Evolutionary conservation across 495 filamentous ascomycete species (phyloP), one percentile per base, ranked within the genome.

Genomic region (Daldinia vernicosa): DNA sequence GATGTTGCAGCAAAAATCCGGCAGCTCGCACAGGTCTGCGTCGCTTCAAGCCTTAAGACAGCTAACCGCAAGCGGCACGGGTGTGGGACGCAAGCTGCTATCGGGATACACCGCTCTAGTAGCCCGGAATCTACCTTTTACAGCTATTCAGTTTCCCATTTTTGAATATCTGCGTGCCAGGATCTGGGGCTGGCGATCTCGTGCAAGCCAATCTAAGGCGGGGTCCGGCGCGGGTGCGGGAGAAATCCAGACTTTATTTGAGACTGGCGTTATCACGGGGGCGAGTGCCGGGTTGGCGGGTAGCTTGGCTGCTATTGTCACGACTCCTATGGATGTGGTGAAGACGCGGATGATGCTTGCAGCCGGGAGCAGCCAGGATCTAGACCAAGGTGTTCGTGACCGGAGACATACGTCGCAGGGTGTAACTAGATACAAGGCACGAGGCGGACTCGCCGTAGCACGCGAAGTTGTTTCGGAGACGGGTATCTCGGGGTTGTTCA

Each of bases 81-180:
- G 78, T 6, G 59, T 74, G 2, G 62, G 43, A 12, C 74, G 78
- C 11, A 75, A 78, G 45, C 47, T 97, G 12, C 94, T 91, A 86
- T 84, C 89, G 14, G 94, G 94, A 6, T 97, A 97, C 76, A 88
- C 87, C 3, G 91, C 91, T 6, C 84, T 97, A 2, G 89, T 90
- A 5, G 89, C 90, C 2, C 82, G 94, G 3, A 97, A 97, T 74
- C 72, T 98, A 14, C 94, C 93, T 0, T 95, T 93, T 68, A 96
- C 93, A 15, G 92, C 92, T 6, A 80, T 97, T 70, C 93, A 97
- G 70, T 97, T 97, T 72, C 93, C 94, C 12, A 80, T 96, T 70
- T 97, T 95, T 74, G 93, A 97, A 80, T 83, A 83, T 65, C 55
- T 92, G 40, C 89, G 85, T 40, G 73, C 52, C 19, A 53, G 56